These are phyloP conservation scores for Clitocybe nebularis DNA, from an alignment of 1,284 basidiomycete species.

Conservation along the genomic window DNA sequence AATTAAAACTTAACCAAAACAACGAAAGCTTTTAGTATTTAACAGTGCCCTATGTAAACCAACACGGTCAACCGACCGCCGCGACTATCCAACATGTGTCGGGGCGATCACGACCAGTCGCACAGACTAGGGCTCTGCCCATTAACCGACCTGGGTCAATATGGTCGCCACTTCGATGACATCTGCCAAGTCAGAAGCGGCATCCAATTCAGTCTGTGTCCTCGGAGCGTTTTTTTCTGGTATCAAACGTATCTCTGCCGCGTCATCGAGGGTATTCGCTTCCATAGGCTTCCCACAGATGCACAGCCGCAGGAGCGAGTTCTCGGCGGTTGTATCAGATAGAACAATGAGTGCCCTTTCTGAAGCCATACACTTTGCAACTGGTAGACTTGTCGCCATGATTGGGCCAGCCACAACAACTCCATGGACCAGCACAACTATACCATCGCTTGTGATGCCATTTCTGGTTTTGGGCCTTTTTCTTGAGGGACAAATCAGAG, in stretches of 20 bases:
- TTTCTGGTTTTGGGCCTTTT: constrained; percentile 39
- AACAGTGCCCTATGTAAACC: too few species aligned
- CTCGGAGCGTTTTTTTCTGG: not conserved
- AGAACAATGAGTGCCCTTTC: constrained; percentile 54
- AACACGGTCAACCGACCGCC: too few species aligned
- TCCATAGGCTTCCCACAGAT: constrained; percentile 36
- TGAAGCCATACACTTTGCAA: constrained; percentile 64
- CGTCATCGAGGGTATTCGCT: not conserved
- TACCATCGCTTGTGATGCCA: constrained; percentile 43
- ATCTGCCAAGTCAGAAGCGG: constrained; percentile 11
- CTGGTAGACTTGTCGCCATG: constrained; percentile 45
- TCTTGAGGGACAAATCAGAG: too few species aligned
- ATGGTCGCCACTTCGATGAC: constrained; percentile 11
- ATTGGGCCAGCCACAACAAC: constrained; percentile 54
- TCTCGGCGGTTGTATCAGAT: constrained; percentile 40
- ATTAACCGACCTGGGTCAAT: constrained; percentile 3
- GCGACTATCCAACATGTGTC: constrained; percentile 3
- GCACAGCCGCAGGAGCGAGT: constrained; percentile 48
- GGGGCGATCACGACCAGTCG: constrained; percentile 5
- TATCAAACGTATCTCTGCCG: not conserved
- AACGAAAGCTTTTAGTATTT: too few species aligned
- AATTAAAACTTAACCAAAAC: too few species aligned
- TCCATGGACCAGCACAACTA: constrained; percentile 59
- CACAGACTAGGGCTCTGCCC: not conserved
- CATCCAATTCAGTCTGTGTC: not conserved